phyloP scores from a whole-genome alignment of 1,139 yeast genomes.

The Blastobotrys niveus region DNA sequence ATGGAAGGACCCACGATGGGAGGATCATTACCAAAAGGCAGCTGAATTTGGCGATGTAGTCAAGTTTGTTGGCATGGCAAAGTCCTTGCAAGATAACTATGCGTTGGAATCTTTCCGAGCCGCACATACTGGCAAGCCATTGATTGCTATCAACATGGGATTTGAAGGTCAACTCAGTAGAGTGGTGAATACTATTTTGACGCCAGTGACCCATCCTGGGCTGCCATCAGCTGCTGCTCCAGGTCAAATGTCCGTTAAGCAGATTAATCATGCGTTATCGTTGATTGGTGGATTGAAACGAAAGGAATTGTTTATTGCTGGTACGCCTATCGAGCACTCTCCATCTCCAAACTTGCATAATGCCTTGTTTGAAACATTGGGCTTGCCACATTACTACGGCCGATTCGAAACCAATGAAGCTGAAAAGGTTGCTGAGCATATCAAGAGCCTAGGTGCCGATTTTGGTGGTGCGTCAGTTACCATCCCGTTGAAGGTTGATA shows the following conservation, averaged over 20 bases:
- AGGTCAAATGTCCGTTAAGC: constrained; percentile 54
- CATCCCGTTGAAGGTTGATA: constrained; percentile 79
- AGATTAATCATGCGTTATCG: constrained; percentile 56
- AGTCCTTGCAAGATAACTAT: constrained; percentile 59
- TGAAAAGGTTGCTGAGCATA: constrained; percentile 42
- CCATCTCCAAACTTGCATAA: constrained; percentile 83
- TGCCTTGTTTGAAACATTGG: constrained; percentile 63
- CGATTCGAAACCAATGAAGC: constrained; percentile 66
- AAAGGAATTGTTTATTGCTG: constrained; percentile 72
- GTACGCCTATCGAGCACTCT: constrained; percentile 79
- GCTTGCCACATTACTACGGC: constrained; percentile 70
- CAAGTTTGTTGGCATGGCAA: constrained; percentile 79
- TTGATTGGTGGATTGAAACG: constrained; percentile 54
- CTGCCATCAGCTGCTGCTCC: constrained; percentile 69
- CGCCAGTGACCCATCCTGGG: constrained; percentile 73
- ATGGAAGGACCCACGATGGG: constrained; percentile 75
- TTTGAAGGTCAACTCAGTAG: constrained; percentile 70
- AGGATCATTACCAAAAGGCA: constrained; percentile 63
- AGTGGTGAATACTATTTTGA: constrained; percentile 64
- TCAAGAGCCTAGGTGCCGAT: constrained; percentile 43
- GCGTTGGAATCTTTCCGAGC: constrained; percentile 63
- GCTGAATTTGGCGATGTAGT: constrained; percentile 61
- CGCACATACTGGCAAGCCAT: constrained; percentile 44
- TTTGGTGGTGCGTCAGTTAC: constrained; percentile 93
- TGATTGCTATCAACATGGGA: constrained; percentile 82